These are phyloP conservation scores for Phellopilus nigrolimitatus DNA, from an alignment of 1,284 basidiomycete species.

Conservation along the genomic window DNA sequence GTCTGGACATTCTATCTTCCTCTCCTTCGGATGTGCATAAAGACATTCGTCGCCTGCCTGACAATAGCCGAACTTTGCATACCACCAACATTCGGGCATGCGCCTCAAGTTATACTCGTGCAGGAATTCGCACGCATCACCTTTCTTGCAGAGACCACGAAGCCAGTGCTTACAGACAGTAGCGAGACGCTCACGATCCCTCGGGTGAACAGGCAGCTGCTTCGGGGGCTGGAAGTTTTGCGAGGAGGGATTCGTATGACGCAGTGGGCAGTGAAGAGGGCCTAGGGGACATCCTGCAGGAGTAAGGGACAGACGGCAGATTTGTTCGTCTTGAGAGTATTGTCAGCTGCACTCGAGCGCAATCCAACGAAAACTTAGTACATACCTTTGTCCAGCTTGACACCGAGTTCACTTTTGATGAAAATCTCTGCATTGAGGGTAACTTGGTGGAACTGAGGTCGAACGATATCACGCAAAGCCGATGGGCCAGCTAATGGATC, in stretches of 20 bases:
- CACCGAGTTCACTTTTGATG: conserved; percentile 77
- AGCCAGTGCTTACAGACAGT: conserved; percentile 99
- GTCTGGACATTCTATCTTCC: conserved; percentile 90
- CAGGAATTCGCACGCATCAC: conserved; percentile 96
- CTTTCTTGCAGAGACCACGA: conserved; percentile 97
- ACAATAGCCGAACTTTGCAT: conserved; percentile 96
- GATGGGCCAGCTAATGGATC: conserved; percentile 63
- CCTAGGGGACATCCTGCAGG: conserved; percentile 85
- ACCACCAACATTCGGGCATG: conserved; percentile 99
- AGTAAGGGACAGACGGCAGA: conserved; percentile 79
- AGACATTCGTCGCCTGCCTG: conserved; percentile 97
- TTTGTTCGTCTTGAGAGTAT: conserved; percentile 70
- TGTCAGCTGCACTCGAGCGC: conserved; percentile 13
- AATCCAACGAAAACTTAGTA: conserved; percentile 19
- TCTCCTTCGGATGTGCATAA: conserved; percentile 95
- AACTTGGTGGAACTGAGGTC: conserved; percentile 91
- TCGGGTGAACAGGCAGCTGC: conserved; percentile 72
- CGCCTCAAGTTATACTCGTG: conserved; percentile 98
- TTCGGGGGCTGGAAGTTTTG: conserved; percentile 87
- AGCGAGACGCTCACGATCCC: conserved; percentile 80
- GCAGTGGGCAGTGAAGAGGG: conserved; percentile 79
- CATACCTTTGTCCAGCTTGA: conserved; percentile 91
- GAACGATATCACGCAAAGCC: conserved; percentile 67
- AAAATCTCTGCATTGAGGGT: conserved; percentile 82
- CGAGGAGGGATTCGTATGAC: conserved; percentile 83